These are phyloP conservation scores for Hyphopichia burtonii DNA, from an alignment of 1,139 yeast species.

Conservation along the genomic window DNA sequence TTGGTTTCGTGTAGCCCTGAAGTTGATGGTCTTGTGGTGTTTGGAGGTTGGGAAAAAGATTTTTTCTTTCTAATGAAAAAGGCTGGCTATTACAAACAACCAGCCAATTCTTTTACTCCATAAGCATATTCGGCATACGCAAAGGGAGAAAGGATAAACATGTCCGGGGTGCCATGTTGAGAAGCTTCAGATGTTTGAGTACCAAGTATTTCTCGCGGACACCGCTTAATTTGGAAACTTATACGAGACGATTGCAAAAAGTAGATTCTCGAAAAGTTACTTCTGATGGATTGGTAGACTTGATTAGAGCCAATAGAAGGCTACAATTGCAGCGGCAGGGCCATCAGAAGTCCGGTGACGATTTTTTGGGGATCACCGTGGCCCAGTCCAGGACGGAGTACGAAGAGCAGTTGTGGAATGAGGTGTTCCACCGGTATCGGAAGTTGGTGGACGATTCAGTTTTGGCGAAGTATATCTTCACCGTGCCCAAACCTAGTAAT, in stretches of 20 bases:
- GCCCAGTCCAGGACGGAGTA: constrained; percentile 12
- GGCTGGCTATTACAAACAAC: no score
- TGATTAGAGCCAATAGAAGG: constrained; percentile 22
- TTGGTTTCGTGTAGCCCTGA: not conserved
- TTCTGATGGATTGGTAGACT: constrained; percentile 3
- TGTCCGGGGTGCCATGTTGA: not conserved
- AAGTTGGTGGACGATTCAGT: constrained; percentile 8
- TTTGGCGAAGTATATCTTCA: constrained; percentile 18
- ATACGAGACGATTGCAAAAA: constrained; percentile 12
- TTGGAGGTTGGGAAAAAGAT: not conserved
- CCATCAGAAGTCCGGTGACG: no score
- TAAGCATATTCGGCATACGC: no score
- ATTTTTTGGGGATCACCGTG: constrained; percentile 12
- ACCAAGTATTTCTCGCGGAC: constrained; percentile 14
- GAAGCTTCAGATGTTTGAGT: not conserved
- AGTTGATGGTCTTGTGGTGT: not conserved
- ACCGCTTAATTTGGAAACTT: constrained; percentile 31
- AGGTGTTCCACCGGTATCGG: constrained; percentile 11
- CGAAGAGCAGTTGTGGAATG: constrained; percentile 17
- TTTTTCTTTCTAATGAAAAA: not conserved
- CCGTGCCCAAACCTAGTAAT: constrained; percentile 20
- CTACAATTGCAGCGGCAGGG: constrained; percentile 17
- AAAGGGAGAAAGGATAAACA: not conserved
- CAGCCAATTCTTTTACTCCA: no score
- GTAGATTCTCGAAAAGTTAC: constrained; percentile 4